A percentile compares a stretch with the other conserved stretches of the same genome.
These are phyloP conservation scores for Termitomyces sp. DNA, from an alignment of 768 basidiomycete genomes.

Conservation along the genomic window DNA sequence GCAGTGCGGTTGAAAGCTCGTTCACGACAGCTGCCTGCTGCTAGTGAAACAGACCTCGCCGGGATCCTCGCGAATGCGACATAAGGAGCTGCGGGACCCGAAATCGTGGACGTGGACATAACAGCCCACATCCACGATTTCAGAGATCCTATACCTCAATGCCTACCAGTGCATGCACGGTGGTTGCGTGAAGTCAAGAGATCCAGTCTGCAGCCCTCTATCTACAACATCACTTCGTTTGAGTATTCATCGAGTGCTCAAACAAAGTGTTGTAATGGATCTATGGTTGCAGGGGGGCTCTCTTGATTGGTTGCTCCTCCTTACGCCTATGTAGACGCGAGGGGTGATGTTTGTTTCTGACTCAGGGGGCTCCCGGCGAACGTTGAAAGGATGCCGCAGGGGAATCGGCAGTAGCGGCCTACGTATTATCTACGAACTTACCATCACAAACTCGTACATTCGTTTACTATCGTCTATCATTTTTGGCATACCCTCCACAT, in stretches of 20 bases:
- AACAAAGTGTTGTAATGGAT: neutral
- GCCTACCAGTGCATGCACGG: neutral
- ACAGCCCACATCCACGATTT: neutral
- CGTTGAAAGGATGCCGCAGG: neutral
- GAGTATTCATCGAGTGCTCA: neutral
- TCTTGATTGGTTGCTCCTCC: slow-evolving; percentile 1
- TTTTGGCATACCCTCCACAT: slow-evolving; percentile 4
- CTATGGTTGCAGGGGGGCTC: neutral
- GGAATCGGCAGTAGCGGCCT: neutral
- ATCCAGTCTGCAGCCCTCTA: neutral
- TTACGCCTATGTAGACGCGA: neutral
- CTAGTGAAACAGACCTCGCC: slow-evolving; percentile 83
- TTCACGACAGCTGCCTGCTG: slow-evolving; percentile 79
- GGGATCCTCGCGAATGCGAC: slow-evolving; percentile 43
- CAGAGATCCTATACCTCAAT: neutral
- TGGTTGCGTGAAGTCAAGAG: neutral
- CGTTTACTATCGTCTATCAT: neutral
- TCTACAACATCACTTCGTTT: neutral
- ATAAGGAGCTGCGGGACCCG: neutral
- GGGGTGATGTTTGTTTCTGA: neutral
- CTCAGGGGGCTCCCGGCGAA: neutral
- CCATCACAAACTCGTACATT: neutral
- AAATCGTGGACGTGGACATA: neutral
- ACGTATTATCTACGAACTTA: neutral
- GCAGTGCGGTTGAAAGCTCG: slow-evolving; percentile 89